phyloP scores from a whole-genome alignment of 1,284 basidiomycete species.

The Wallemia ichthyophaga region DNA sequence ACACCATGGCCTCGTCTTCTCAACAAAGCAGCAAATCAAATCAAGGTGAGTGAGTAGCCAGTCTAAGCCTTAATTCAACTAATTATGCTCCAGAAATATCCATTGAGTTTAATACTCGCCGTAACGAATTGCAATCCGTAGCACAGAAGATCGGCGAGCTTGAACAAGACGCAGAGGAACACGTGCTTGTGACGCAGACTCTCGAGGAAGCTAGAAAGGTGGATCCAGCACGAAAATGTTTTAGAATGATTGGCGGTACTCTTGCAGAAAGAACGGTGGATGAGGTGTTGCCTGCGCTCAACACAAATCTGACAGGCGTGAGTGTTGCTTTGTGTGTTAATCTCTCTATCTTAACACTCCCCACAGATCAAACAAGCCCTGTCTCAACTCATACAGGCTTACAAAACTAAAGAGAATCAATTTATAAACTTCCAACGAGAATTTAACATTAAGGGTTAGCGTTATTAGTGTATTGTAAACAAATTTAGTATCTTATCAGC shows the following conservation, averaged over 20 bases:
- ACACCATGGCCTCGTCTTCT: too few species aligned
- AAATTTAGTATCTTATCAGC: not conserved
- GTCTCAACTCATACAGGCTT: slow-evolving; percentile 41
- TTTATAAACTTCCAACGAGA: slow-evolving; percentile 55
- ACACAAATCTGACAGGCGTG: slow-evolving; percentile 58
- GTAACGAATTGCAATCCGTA: slow-evolving; percentile 52
- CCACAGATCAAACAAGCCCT: slow-evolving; percentile 47
- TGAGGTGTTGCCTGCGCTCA: slow-evolving; percentile 68
- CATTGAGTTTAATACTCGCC: slow-evolving; percentile 21
- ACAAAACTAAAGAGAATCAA: slow-evolving; percentile 59
- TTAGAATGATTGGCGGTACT: slow-evolving; percentile 81
- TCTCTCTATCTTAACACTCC: slow-evolving; percentile 3
- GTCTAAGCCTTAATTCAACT: not conserved
- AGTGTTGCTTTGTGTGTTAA: slow-evolving; percentile 10
- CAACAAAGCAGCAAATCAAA: not conserved
- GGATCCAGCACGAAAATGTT: slow-evolving; percentile 77
- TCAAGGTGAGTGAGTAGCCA: not conserved
- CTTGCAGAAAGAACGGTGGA: slow-evolving; percentile 85
- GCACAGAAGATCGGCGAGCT: slow-evolving; percentile 77
- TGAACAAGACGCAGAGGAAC: slow-evolving; percentile 73
- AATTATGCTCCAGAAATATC: not conserved
- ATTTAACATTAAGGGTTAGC: slow-evolving; percentile 34
- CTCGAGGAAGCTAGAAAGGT: slow-evolving; percentile 41
- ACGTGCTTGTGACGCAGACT: slow-evolving; percentile 63
- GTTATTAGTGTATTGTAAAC: not conserved